Base-by-base conservation (phyloP, 495 filamentous ascomycete species). In the Tuber magnatum region DNA sequence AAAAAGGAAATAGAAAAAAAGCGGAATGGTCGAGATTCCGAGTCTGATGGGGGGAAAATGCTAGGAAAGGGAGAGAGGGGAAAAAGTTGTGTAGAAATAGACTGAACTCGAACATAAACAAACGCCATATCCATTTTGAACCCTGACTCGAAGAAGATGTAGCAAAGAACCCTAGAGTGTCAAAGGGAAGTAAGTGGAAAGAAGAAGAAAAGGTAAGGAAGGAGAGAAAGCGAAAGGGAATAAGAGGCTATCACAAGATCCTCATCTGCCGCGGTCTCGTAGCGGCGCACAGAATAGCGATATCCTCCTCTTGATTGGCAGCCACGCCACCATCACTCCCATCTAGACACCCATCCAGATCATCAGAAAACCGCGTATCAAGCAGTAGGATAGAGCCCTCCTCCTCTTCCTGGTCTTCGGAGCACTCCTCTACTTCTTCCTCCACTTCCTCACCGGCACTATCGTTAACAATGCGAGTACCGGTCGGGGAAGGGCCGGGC, bases 261-360 rank as follows among this genome's bases (percentile, higher is more conserved):
- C 78, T 79, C 77, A 79, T 79, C 69, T 79, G 77, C 70, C 77
- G 78, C 61, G 77, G 77, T 46, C 78, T 79, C 48, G 77, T 35
- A 75, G 40, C 61, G 75, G 74, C 22, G 76, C 75, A 42, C 68
- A 79, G 69, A 79, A 72, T 70, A 56, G 77, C 71, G 73, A 51
- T 35, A 70, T 68, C 56, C 78, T 73, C 61, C 73, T 71, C 24
- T 72, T 72, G 77, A 75, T 56, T 61, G 8, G 78, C 75, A 18
- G 77, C 41, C 28, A 79, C 70, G 32, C 72, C 72, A 35, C 56
- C 61, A 48, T 71, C 76, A 75, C 78, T 75, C 51, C 72, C 61
- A 72, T 74, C 76, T 22, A 79, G 78, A 48, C 78, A 79, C 1
- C 76, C 70, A 38, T 79, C 77, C 10, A 72, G 74, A 38, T 79